Percentiles rank a stretch among this genome's conserved stretches.
Conservation (phyloP, 805 yeast genomes). For the Lachancea thermotolerans region DNA sequence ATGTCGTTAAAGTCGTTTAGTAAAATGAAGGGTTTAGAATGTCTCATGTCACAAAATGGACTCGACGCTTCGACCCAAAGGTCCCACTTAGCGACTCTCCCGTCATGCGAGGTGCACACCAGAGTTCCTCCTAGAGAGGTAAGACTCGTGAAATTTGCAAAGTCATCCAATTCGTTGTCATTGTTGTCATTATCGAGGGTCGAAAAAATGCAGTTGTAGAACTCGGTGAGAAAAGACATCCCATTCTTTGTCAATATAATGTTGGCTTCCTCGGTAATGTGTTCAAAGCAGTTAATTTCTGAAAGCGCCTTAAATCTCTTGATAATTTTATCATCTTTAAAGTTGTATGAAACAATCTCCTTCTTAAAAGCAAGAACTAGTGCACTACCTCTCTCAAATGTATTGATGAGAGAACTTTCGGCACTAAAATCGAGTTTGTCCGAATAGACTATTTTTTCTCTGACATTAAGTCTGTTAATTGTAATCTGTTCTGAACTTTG, state of each 20-base stretch:
- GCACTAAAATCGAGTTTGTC: slow-evolving; percentile 7
- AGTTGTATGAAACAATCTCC: slow-evolving; percentile 17
- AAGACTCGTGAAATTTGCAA: slow-evolving; percentile 16
- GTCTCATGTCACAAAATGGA: slow-evolving; percentile 19
- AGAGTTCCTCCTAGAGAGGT: slow-evolving; percentile 13
- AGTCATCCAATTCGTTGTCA: slow-evolving; percentile 6
- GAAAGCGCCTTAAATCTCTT: slow-evolving; percentile 11
- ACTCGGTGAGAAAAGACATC: slow-evolving; percentile 20
- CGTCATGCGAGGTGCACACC: slow-evolving; percentile 16
- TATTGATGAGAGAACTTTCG: slow-evolving; percentile 7
- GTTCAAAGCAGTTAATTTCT: slow-evolving; percentile 17
- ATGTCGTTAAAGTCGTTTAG: slow-evolving; percentile 25
- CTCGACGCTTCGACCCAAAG: slow-evolving; percentile 24
- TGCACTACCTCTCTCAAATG: slow-evolving; percentile 11
- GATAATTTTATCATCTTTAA: slow-evolving; percentile 10
- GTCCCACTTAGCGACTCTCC: slow-evolving; percentile 23
- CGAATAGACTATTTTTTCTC: slow-evolving; percentile 9
- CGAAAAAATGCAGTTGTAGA: slow-evolving; percentile 26
- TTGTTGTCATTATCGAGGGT: slow-evolving; percentile 16
- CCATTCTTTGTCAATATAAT: slow-evolving; percentile 21
- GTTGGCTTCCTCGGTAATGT: slow-evolving; percentile 15
- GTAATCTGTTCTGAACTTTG: slow-evolving; percentile 4
- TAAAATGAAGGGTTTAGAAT: slow-evolving; percentile 17
- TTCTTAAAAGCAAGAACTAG: slow-evolving; percentile 16
- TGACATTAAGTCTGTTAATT: slow-evolving; percentile 16